Percentiles rank a stretch among this genome's conserved stretches.
Conservation (phyloP, 1,139 yeast genomes). For the Petasospora rhodanensis region DNA sequence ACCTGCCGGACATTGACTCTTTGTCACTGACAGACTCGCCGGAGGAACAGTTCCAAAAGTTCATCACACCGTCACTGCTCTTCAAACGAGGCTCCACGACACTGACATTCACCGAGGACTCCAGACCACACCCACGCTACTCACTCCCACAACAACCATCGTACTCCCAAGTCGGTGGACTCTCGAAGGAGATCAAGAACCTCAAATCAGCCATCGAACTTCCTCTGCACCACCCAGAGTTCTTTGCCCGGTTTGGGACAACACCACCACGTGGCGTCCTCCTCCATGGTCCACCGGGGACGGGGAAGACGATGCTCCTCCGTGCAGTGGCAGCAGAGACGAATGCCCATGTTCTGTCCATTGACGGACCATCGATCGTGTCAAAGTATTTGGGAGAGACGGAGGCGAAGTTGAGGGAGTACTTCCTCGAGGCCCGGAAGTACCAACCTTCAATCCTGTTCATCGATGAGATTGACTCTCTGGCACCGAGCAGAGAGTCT, state of each 20-base stretch:
- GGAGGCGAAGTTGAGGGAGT: constrained; percentile 74
- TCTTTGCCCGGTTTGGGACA: constrained; percentile 82
- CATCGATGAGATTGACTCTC: constrained; percentile 88
- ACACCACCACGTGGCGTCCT: constrained; percentile 87
- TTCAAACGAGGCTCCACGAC: constrained; percentile 38
- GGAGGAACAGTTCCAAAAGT: constrained; percentile 18
- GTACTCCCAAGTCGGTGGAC: constrained; percentile 72
- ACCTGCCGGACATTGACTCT: constrained; percentile 30
- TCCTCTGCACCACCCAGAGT: constrained; percentile 72
- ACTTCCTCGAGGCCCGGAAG: constrained; percentile 76
- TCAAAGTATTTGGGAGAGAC: constrained; percentile 94
- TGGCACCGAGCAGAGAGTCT: constrained; percentile 75
- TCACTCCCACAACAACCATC: constrained; percentile 38
- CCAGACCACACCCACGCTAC: constrained; percentile 25
- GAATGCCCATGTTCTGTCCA: constrained; percentile 76
- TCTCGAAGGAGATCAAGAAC: constrained; percentile 54
- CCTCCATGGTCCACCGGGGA: constrained; percentile 95
- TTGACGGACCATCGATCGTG: constrained; percentile 88
- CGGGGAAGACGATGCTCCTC: constrained; percentile 90
- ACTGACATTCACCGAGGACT: constrained; percentile 25
- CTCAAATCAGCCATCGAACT: constrained; percentile 69
- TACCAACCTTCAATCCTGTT: constrained; percentile 85
- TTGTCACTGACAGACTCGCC: constrained; percentile 2
- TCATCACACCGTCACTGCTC: constrained; percentile 44
- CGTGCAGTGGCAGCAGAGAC: constrained; percentile 71